phyloP scores from a whole-genome alignment of 2,329 filamentous ascomycete genomes.

The Gaeumannomyces tritici region DNA sequence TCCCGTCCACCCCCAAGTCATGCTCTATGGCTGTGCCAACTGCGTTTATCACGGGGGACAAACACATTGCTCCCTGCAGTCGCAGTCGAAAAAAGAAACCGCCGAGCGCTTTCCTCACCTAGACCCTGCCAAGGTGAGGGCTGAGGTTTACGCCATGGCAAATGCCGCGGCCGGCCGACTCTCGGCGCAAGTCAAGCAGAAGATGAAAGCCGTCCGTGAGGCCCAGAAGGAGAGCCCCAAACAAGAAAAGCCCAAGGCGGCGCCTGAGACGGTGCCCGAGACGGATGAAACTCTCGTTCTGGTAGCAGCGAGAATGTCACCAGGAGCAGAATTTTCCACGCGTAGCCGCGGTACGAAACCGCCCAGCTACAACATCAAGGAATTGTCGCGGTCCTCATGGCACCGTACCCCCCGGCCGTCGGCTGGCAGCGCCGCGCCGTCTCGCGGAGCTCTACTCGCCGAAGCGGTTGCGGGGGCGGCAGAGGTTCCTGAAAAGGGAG shows the following conservation, averaged over 20 bases:
- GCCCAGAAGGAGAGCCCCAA: neutral
- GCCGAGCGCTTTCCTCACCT: neutral
- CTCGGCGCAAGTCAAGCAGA: neutral
- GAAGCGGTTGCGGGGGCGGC: neutral
- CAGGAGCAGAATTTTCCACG: neutral
- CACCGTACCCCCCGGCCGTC: neutral
- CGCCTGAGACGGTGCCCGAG: too few species aligned
- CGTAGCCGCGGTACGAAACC: neutral
- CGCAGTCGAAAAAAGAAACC: neutral
- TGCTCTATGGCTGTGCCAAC: slow-evolving; percentile 16
- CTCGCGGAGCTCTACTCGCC: neutral
- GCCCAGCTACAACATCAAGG: neutral
- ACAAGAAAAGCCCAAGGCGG: neutral
- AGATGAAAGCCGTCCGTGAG: too few species aligned
- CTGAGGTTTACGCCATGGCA: neutral
- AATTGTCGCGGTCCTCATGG: neutral
- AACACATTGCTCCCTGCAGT: slow-evolving; percentile 10
- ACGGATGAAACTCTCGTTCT: too few species aligned
- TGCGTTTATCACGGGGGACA: slow-evolving; percentile 17
- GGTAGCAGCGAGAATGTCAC: too few species aligned
- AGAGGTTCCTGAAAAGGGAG: neutral
- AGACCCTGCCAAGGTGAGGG: neutral
- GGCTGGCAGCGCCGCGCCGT: neutral
- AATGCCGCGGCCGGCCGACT: neutral
- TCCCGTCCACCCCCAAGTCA: neutral